phyloP scores from a whole-genome alignment of 2,329 filamentous ascomycete genomes.

The Aspergillus phoenicis region DNA sequence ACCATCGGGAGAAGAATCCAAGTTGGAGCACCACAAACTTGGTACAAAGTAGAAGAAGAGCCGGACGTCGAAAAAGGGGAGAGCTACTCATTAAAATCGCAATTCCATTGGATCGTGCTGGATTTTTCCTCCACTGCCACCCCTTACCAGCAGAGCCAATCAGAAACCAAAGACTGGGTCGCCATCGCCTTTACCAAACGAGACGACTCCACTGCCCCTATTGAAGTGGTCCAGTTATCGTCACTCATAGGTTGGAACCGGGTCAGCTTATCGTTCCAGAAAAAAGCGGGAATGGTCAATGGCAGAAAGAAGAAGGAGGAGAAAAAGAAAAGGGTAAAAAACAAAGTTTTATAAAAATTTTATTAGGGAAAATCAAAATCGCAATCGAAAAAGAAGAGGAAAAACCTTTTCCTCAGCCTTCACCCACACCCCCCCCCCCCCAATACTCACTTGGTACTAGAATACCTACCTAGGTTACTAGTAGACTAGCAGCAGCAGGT shows the following conservation, averaged over 20 bases:
- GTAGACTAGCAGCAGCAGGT: not conserved
- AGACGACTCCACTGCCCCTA: conserved; percentile 18
- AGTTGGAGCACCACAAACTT: too few relatives aligned
- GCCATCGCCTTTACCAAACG: conserved; percentile 13
- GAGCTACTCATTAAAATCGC: not conserved
- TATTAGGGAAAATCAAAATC: not conserved
- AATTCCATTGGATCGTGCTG: conserved; percentile 14
- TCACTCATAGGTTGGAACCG: not conserved
- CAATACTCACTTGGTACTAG: too few relatives aligned
- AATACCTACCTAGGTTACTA: too few relatives aligned
- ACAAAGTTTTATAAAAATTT: not conserved
- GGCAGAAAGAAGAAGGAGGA: not conserved
- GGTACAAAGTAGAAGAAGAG: not conserved
- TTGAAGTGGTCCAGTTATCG: conserved; percentile 10
- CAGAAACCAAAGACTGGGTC: not conserved
- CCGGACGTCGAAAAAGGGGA: conserved; percentile 18
- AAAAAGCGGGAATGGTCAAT: conserved; percentile 11
- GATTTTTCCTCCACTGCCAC: conserved; percentile 6
- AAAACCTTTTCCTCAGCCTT: not conserved
- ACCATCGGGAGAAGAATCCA: too few relatives aligned
- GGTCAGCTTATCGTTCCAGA: conserved; percentile 20
- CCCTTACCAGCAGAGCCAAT: conserved; percentile 12
- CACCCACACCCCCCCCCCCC: too few relatives aligned
- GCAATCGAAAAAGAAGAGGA: not conserved
- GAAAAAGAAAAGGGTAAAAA: not conserved